Evolutionary conservation across 2,329 filamentous ascomycete genomes (phyloP), one percentile per base, ranked within the genome.

Genomic region (Colletotrichum incanum): DNA sequence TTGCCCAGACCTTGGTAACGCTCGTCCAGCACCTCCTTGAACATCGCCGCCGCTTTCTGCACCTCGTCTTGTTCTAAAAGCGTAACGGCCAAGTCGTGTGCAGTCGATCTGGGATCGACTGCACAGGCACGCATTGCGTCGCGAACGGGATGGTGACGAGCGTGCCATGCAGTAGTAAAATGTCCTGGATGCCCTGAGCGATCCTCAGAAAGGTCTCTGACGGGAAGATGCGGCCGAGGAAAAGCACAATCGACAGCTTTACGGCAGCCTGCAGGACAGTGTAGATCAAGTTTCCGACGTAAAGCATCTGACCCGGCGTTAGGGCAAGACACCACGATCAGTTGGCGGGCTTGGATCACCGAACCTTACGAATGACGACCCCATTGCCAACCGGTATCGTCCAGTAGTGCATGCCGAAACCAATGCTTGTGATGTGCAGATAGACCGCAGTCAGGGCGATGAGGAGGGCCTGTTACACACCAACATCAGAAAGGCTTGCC

Each of bases 201-300:
- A 63, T 63, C 23, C 47, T 63, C 47, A 11, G 39, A 31, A 54
- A 63, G 20, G 47, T 63, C 47, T 63, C 34, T 12, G 23, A 63
- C 16, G 8, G 47, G 16, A 63, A 63, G 28, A 59, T 59, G 39
- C 56, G 39, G 56, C 52, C 18, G 26, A 65, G 62, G 50, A 65
- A 65, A 28, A 64, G 49, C 34, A 64, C n/a, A 7, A 64, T 64
- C 28, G 23, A 64, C 23, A 64, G 61, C 34, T 64, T 64, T 16
- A 64, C 23, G 16, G 61, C 49, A 54, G 61, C 61, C 34, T 64
- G 37, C 2, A 64, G 49, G 37, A 64, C 6, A 5, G 37, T 64
- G 28, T 64, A 64, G 49, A 64, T 43, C 14, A 54, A 64, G 49
- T 64, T 64, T 41, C 61, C 20, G 20, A 64, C 28, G 28, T 64